A percentile compares a stretch with the other conserved stretches of the same genome.
phyloP scores from a whole-genome alignment of 768 basidiomycete species.

The Suillus sp. region DNA sequence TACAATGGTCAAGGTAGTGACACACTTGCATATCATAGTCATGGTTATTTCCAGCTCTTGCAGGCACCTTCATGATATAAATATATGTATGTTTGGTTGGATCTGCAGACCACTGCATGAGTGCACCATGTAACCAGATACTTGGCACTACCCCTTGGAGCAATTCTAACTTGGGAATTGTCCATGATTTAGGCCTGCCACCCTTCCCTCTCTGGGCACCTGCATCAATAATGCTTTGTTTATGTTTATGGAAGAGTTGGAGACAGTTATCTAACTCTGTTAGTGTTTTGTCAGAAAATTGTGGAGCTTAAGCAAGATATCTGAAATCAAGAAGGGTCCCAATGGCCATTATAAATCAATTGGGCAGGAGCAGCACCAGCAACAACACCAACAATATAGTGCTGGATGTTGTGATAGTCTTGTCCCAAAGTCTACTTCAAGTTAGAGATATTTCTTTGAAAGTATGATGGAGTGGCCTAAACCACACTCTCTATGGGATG shows the following conservation, averaged over 20 bases:
- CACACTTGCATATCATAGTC: slow-evolving; percentile 11
- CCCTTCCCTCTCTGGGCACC: slow-evolving; percentile 30
- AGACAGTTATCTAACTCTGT: slow-evolving; percentile 26
- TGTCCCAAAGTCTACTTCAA: slow-evolving; percentile 44
- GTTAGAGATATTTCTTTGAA: slow-evolving; percentile 37
- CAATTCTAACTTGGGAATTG: slow-evolving; percentile 16
- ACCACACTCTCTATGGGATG: too few relatives aligned
- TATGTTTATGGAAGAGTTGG: slow-evolving; percentile 35
- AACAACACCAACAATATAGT: slow-evolving; percentile 37
- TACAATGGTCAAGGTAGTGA: background rate
- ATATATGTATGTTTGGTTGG: slow-evolving; percentile 11
- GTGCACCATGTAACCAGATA: slow-evolving; percentile 1
- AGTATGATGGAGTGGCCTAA: too few relatives aligned
- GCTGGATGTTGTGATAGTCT: slow-evolving; percentile 40
- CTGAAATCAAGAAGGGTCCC: slow-evolving; percentile 40
- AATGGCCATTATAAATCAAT: slow-evolving; percentile 38
- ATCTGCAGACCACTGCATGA: slow-evolving; percentile 16
- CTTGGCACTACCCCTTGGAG: slow-evolving; percentile 11
- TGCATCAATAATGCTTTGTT: slow-evolving; percentile 33
- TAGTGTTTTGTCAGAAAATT: slow-evolving; percentile 27
- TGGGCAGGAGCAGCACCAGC: slow-evolving; percentile 33
- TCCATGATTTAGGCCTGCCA: background rate
- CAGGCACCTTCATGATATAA: slow-evolving; percentile 1
- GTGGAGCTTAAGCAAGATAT: slow-evolving; percentile 36
- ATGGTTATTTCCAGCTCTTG: slow-evolving; percentile 9